Evolutionary conservation across 768 basidiomycete species (phyloP), one percentile per base, ranked within the genome.

Genomic region (Pulveroboletus ravenelii): DNA sequence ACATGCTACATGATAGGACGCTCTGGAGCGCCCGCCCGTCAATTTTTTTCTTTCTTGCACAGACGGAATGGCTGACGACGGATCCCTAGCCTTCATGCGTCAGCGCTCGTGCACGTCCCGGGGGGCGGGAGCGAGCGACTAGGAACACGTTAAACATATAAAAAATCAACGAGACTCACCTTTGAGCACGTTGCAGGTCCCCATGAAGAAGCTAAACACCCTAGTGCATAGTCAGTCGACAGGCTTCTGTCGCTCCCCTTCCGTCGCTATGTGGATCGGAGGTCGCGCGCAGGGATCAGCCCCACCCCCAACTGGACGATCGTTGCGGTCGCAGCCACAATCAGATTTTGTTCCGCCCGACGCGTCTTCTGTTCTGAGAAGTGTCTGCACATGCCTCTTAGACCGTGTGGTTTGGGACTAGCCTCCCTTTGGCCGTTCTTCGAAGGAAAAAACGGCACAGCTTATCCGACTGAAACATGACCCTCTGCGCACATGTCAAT

Each of bases 141-240:
- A 5, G 27, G 37, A 37, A 34, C 37, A 36, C n/a, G 12, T 40
- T 20, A 3, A 20, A 35, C 54, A 55, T 41, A 35, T 37, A 25
- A 50, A 38, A 35, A 57, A 58, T 54, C 52, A 32, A 41, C 47
- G 10, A 55, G 57, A 55, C 55, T 59, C 56, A 38, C 56, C 29
- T 41, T 51, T 37, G 46, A 30, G 37, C 44, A 14, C 3, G 35
- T 17, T 12, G 53, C 25, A 44, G 53, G 55, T 55, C 53, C 38
- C 27, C 25, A 7, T 36, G 37, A 41, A 25, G 42, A 30, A 32
- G 13, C 15, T 2, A 14, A 30, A 43, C 30, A 15, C 18, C 5
- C 14, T 23, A 7, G 9, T 3, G 15, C n/a, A 27, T 31, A n/a
- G 17, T 29, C 9, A 10, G 18, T 45, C n/a, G 36, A 18, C 2